Conservation (phyloP, 2,329 filamentous ascomycete genomes). For the Xylaria arbuscula region DNA sequence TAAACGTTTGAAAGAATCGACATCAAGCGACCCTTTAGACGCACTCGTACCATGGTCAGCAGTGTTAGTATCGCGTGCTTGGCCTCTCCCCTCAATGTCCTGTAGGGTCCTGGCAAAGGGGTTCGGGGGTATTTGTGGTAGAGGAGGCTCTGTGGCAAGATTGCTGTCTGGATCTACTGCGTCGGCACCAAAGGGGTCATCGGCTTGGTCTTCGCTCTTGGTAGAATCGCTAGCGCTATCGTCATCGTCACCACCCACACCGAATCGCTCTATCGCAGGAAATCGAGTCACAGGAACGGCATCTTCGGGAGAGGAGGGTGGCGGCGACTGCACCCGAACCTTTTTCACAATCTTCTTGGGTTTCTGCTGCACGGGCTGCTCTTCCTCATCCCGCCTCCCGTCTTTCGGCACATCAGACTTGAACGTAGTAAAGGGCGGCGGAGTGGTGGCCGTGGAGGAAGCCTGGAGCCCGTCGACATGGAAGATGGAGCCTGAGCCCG, state of each 20-base stretch:
- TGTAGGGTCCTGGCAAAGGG: conserved; percentile 68
- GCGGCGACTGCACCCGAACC: conserved; percentile 74
- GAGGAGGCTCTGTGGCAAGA: conserved; percentile 38
- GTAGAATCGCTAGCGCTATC: conserved; percentile 44
- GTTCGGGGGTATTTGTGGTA: conserved; percentile 56
- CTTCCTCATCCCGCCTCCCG: conserved; percentile 46
- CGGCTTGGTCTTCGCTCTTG: conserved; percentile 43
- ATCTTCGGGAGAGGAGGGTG: conserved; percentile 69
- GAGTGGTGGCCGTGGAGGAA: conserved; percentile 27
- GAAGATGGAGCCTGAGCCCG: conserved; percentile 5
- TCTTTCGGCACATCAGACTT: conserved; percentile 50
- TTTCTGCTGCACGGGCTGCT: conserved; percentile 48
- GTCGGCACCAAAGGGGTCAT: conserved; percentile 45
- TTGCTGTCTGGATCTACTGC: conserved; percentile 32
- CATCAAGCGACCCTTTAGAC: conserved; percentile 69
- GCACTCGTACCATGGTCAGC: conserved; percentile 50
- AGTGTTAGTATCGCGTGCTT: conserved; percentile 49
- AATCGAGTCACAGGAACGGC: conserved; percentile 50
- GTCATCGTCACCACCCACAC: conserved; percentile 45
- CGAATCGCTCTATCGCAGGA: conserved; percentile 38
- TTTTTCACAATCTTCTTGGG: conserved; percentile 70
- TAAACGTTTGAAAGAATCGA: conserved; percentile 80
- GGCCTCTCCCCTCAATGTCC: conserved; percentile 58
- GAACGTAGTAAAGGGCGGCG: conserved; percentile 49
- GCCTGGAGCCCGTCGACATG: conserved; percentile 34